Percentiles rank a stretch among this genome's conserved stretches.
Evolutionary conservation across 2,329 filamentous ascomycete species (phyloP).

Genomic region (Aureobasidium sp.): DNA sequence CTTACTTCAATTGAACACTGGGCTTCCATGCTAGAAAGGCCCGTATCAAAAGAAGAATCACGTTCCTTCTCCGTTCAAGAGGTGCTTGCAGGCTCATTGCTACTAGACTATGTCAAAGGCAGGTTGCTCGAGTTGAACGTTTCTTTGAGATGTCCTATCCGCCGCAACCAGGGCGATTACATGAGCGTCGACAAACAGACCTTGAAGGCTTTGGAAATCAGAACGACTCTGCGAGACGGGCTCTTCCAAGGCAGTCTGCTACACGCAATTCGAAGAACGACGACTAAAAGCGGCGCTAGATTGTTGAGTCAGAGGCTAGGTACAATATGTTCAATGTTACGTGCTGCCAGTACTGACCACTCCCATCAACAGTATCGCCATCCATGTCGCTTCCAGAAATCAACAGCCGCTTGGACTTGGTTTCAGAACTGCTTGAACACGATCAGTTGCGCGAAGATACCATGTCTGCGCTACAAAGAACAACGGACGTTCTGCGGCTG

Average conservation of each 20-base stretch:
- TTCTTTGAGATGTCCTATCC: conserved; percentile 75
- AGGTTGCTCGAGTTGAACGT: conserved; percentile 71
- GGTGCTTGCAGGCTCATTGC: conserved; percentile 65
- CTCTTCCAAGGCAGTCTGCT: conserved; percentile 75
- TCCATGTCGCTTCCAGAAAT: conserved; percentile 82
- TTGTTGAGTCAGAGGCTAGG: conserved; percentile 79
- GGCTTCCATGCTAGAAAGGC: conserved; percentile 68
- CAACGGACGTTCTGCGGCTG: conserved; percentile 79
- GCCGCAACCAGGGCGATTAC: conserved; percentile 65
- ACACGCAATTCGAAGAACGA: conserved; percentile 81
- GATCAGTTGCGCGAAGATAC: conserved; percentile 64
- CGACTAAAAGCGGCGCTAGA: conserved; percentile 84
- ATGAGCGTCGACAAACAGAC: conserved; percentile 93
- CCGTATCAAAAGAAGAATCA: conserved; percentile 45
- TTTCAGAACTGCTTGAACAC: conserved; percentile 64
- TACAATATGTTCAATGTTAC: conserved; percentile 23
- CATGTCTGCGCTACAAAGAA: conserved; percentile 60
- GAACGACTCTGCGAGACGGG: conserved; percentile 76
- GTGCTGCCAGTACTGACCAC: neutral
- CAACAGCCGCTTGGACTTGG: conserved; percentile 71
- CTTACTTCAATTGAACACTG: conserved; percentile 54
- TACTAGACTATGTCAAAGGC: conserved; percentile 79
- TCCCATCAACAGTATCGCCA: conserved; percentile 53
- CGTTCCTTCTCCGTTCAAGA: conserved; percentile 60
- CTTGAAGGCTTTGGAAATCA: conserved; percentile 80